Percentiles rank a stretch among this genome's conserved stretches.
Evolutionary conservation across 805 yeast genomes (phyloP).

Genomic region (Ogataea dorogensis): DNA sequence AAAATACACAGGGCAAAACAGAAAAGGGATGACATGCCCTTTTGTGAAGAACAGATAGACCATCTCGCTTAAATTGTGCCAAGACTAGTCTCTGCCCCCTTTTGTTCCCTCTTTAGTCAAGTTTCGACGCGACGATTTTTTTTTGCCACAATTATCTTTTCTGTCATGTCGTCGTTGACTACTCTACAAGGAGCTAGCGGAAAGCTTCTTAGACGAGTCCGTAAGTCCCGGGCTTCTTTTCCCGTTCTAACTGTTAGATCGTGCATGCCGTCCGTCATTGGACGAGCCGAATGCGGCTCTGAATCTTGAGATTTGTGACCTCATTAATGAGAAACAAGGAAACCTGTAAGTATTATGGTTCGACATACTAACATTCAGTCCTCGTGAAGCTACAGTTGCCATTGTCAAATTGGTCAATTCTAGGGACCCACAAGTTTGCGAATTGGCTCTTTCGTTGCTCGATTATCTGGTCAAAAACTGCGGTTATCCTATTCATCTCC

Average conservation of each 20-base stretch:
- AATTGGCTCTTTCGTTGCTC: conserved; percentile 62
- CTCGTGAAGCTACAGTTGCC: conserved; percentile 88
- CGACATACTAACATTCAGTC: conserved; percentile 33
- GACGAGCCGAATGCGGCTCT: conserved; percentile 85
- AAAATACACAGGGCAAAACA: not conserved
- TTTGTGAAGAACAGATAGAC: no score
- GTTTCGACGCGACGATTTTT: conserved; percentile 11
- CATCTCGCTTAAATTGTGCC: no score
- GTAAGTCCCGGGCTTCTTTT: no score
- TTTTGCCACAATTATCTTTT: conserved; percentile 14
- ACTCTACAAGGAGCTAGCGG: conserved; percentile 37
- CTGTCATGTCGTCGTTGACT: conserved; percentile 31
- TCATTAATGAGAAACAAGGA: conserved; percentile 90
- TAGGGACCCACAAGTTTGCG: conserved; percentile 82
- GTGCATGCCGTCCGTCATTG: conserved; percentile 84
- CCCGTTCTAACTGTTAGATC: conserved; percentile 35
- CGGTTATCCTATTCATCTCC: conserved; percentile 95
- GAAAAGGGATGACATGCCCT: no score
- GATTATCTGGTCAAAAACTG: conserved; percentile 96
- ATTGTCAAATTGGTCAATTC: conserved; percentile 80
- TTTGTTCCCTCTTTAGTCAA: not conserved
- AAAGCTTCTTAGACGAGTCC: conserved; percentile 37
- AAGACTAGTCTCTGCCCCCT: not conserved
- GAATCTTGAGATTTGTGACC: conserved; percentile 90
- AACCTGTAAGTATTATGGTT: conserved; percentile 37